Conservation (phyloP, 2,329 filamentous ascomycete genomes). For the Trichoderma breve region DNA sequence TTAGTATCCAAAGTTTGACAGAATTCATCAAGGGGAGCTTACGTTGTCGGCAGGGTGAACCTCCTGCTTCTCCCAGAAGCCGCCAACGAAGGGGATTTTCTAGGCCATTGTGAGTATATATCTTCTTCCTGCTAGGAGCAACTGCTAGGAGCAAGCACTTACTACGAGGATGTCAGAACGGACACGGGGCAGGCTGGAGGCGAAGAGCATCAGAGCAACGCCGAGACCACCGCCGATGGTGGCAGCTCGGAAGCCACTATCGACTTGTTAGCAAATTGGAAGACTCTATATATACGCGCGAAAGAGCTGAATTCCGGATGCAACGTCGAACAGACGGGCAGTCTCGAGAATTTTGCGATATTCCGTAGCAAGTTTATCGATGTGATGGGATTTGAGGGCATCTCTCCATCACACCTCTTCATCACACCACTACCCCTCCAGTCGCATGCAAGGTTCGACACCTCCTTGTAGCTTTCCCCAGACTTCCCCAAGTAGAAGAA, state of each 20-base stretch:
- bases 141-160: conserved; percentile 24
- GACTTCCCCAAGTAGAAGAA: background rate
- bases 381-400: background rate
- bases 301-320: background rate
- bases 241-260: conserved; percentile 51
- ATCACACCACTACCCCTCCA: background rate
- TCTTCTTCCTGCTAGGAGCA: background rate
- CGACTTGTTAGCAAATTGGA: background rate
- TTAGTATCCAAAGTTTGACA: conserved; percentile 25
- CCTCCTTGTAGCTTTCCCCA: background rate
- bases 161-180: conserved; percentile 59
- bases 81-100: conserved; percentile 56
- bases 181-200: conserved; percentile 61
- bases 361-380: background rate
- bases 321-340: background rate
- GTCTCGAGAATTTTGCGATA: too few relatives aligned
- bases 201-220: conserved; percentile 58
- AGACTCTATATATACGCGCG: conserved; percentile 20
- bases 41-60: conserved; percentile 62
- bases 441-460: background rate
- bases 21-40: conserved; percentile 32
- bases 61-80: conserved; percentile 53
- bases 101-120: conserved; percentile 27
- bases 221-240: conserved; percentile 58
- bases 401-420: background rate